A percentile compares a stretch with the other conserved stretches of the same genome.
phyloP scores from a whole-genome alignment of 768 basidiomycete genomes.

The Artomyces pyxidatus region DNA sequence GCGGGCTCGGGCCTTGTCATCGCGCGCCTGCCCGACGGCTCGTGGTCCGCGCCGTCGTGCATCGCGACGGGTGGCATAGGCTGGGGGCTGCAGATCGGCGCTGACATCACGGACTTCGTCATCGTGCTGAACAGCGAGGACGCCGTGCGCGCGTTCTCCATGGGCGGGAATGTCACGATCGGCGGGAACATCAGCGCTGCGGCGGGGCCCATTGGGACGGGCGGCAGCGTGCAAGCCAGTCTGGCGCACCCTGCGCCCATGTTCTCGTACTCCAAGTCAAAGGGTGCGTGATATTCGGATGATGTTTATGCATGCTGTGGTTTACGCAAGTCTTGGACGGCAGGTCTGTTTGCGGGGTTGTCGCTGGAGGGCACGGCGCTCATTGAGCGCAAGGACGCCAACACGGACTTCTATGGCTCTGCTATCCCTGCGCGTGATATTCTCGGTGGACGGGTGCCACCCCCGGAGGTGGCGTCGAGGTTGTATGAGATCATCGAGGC shows the following conservation, averaged over 20 bases:
- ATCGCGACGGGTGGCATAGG: slow-evolving; percentile 94
- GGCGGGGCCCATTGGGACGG: slow-evolving; percentile 92
- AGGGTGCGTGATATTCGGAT: slow-evolving; percentile 44
- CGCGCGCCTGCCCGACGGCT: slow-evolving; percentile 87
- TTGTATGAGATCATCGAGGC: slow-evolving; percentile 97
- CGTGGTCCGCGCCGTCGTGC: slow-evolving; percentile 95
- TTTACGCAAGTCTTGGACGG: neutral
- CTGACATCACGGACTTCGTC: slow-evolving; percentile 93
- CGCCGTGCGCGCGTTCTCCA: slow-evolving; percentile 89
- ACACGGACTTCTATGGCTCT: slow-evolving; percentile 94
- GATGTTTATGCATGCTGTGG: neutral
- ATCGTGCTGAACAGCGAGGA: slow-evolving; percentile 96
- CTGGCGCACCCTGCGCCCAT: slow-evolving; percentile 92
- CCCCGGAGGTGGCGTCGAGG: slow-evolving; percentile 90
- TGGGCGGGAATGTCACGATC: slow-evolving; percentile 94
- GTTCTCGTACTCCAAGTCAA: slow-evolving; percentile 96
- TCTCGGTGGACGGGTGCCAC: slow-evolving; percentile 87
- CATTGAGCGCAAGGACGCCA: slow-evolving; percentile 94
- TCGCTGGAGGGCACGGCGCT: slow-evolving; percentile 92
- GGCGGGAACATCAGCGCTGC: slow-evolving; percentile 82
- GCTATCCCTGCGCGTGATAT: slow-evolving; percentile 84
- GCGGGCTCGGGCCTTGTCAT: slow-evolving; percentile 91
- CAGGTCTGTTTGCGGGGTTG: slow-evolving; percentile 90
- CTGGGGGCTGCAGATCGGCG: slow-evolving; percentile 93
- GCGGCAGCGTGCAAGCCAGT: slow-evolving; percentile 80